A percentile compares a stretch with the other conserved stretches of the same genome.
Evolutionary conservation across 306 rosid genomes (phyloP).

Genomic region (Hippophae gyantsensis): DNA sequence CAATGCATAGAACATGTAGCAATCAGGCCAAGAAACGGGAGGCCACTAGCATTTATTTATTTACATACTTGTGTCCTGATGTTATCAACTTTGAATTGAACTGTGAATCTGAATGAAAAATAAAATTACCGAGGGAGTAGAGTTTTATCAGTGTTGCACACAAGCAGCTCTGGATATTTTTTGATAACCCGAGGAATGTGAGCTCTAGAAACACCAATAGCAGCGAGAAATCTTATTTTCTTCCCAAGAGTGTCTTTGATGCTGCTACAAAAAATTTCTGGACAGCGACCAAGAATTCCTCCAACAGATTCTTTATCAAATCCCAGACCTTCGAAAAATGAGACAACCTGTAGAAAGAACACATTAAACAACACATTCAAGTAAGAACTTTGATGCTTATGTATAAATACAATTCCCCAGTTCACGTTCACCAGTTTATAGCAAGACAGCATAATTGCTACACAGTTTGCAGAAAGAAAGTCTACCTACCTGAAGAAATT

Average conservation of each 20-base stretch:
- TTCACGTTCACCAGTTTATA: background rate
- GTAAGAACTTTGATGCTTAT: background rate
- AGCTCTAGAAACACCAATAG: constrained; percentile 43
- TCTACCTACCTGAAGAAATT: constrained; percentile 55
- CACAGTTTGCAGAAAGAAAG: constrained; percentile 16
- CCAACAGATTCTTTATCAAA: constrained; percentile 54
- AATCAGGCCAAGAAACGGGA: too few relatives aligned
- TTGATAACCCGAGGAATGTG: constrained; percentile 58
- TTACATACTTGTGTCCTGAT: background rate
- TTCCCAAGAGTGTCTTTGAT: constrained; percentile 47
- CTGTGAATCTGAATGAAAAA: background rate
- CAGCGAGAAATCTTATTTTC: constrained; percentile 59
- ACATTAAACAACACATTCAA: background rate
- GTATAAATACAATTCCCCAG: too few relatives aligned
- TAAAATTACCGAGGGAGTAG: constrained; percentile 57
- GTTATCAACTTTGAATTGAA: background rate
- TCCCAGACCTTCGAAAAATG: constrained; percentile 57
- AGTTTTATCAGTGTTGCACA: constrained; percentile 53
- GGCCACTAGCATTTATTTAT: too few relatives aligned
- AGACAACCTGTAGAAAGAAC: constrained; percentile 43
- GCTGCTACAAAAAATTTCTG: constrained; percentile 72
- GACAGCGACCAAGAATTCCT: constrained; percentile 61
- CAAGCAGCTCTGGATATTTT: constrained; percentile 79
- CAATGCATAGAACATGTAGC: too few relatives aligned
- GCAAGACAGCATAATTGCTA: background rate